Conservation (phyloP, 495 filamentous ascomycete species). For the Neurospora tetraspora region DNA sequence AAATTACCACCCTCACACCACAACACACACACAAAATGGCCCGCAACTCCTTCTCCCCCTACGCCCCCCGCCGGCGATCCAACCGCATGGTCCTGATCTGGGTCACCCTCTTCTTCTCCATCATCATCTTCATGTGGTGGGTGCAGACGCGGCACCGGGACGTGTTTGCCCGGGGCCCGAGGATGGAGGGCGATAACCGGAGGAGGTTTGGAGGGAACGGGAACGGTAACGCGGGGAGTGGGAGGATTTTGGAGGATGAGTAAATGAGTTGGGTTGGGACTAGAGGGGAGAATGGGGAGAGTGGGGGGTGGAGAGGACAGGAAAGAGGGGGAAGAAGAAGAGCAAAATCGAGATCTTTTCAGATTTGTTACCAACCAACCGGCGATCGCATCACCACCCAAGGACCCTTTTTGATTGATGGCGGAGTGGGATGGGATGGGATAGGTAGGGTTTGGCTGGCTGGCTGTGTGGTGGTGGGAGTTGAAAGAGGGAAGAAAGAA, state of each 20-base stretch:
- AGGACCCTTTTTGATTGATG: too few relatives aligned
- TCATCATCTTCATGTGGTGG: conserved; percentile 23
- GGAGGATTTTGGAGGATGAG: background rate
- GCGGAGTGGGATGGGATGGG: too few relatives aligned
- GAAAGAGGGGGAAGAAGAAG: too few relatives aligned
- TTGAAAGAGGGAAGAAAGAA: too few relatives aligned
- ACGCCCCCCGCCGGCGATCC: conserved; percentile 24
- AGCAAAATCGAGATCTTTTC: too few relatives aligned
- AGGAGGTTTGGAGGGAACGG: background rate
- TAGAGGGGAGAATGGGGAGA: background rate
- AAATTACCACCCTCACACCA: background rate
- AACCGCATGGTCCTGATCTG: conserved; percentile 21
- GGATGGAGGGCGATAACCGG: background rate
- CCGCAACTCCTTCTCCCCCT: conserved; percentile 17
- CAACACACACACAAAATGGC: background rate
- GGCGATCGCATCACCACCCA: too few relatives aligned
- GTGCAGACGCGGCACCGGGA: conserved; percentile 13
- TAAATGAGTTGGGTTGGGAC: too few relatives aligned
- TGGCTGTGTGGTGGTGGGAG: too few relatives aligned
- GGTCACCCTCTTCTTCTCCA: conserved; percentile 19
- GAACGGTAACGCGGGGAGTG: too few relatives aligned
- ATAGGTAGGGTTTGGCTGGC: too few relatives aligned
- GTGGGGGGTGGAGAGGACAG: too few relatives aligned
- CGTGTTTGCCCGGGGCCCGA: conserved; percentile 3
- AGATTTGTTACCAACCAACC: too few relatives aligned